Evolutionary conservation across 345 rosid genomes (phyloP), one percentile per base, ranked within the genome.

Genomic region (Iberis pinnata): DNA sequence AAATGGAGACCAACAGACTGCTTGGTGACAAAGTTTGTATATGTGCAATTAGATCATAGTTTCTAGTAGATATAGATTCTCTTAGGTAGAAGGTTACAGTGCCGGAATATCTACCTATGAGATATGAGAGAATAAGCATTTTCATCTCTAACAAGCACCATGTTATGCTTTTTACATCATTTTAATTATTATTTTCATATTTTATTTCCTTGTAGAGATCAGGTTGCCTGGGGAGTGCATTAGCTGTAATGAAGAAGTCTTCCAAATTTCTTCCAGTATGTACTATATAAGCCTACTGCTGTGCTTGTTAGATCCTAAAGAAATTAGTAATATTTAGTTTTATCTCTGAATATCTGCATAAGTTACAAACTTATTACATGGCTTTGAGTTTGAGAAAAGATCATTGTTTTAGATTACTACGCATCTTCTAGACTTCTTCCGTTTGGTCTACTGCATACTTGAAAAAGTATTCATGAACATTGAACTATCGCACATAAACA

Each of bases 231-330:
- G 96, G 98, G 55, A 87, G 93, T 40, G 17, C 95, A 41, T 67
- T 92, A 43, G 98, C 95, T 68, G 83, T 92, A 24, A 92, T 92
- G 96, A 92, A 92, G 84, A 92, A 83, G 70, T 79, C 93, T 55
- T 84, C 86, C 42, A 88, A 85, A 74, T 67, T 81, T 61, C 93
- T 92, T 67, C 98, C 96, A 49, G 96, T 92, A 76, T 49, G 86
- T 75, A 51, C 47, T 38, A 26, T 44, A 24, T 47, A 46, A 40
- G 41, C 27, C 51, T 43, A 51, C 14, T 29, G 27, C 31, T 27
- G 43, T 38, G 53, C 47, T 49, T 43, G 43, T 15, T 66, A 29
- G 8, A 52, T 12, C 35, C 27, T 18, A 6, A 18, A 43, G 16
- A 18, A 29, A 42, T 12, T 20, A 16, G 32, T 19, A 7, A 31